Conservation (phyloP, 345 rosid genomes). For the Chamaenerion angustifolium region DNA sequence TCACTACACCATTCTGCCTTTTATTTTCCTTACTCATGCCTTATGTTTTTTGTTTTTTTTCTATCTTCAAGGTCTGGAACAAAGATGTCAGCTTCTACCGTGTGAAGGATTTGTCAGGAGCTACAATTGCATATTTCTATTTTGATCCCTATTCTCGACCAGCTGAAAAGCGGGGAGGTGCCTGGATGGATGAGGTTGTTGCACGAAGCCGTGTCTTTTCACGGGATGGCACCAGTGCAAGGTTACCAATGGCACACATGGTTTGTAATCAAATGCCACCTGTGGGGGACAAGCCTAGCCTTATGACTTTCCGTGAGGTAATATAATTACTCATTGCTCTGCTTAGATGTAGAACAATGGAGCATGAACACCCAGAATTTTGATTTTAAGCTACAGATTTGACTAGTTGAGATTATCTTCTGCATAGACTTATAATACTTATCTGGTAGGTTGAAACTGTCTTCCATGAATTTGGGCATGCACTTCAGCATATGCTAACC, state of each 20-base stretch:
- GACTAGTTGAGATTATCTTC: background rate
- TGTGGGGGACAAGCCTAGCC: slow-evolving; percentile 82
- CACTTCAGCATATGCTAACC: slow-evolving; percentile 95
- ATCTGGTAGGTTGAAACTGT: slow-evolving; percentile 71
- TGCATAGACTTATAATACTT: background rate
- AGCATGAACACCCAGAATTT: background rate
- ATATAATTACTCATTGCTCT: slow-evolving; percentile 4
- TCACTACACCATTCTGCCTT: background rate
- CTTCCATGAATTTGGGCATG: slow-evolving; percentile 96
- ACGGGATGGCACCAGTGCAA: slow-evolving; percentile 26
- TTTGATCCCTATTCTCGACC: slow-evolving; percentile 98
- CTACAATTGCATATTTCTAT: slow-evolving; percentile 74
- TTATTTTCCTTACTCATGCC: slow-evolving; percentile 2
- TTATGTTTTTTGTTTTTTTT: slow-evolving; percentile 2
- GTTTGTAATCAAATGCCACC: slow-evolving; percentile 97
- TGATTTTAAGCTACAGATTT: background rate
- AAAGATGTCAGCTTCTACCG: slow-evolving; percentile 66
- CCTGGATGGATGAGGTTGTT: slow-evolving; percentile 91
- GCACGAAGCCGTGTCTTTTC: slow-evolving; percentile 62
- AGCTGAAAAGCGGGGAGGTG: slow-evolving; percentile 75
- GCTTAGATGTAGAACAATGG: too few relatives aligned
- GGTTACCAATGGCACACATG: slow-evolving; percentile 85
- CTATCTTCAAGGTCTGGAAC: slow-evolving; percentile 68
- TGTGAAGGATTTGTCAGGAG: slow-evolving; percentile 71
- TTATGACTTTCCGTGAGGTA: slow-evolving; percentile 94